A percentile compares a stretch with the other conserved stretches of the same genome.
These are phyloP conservation scores for Trichopus zeylanicus DNA, from an alignment of 116 monocot genomes.

Conservation along the genomic window DNA sequence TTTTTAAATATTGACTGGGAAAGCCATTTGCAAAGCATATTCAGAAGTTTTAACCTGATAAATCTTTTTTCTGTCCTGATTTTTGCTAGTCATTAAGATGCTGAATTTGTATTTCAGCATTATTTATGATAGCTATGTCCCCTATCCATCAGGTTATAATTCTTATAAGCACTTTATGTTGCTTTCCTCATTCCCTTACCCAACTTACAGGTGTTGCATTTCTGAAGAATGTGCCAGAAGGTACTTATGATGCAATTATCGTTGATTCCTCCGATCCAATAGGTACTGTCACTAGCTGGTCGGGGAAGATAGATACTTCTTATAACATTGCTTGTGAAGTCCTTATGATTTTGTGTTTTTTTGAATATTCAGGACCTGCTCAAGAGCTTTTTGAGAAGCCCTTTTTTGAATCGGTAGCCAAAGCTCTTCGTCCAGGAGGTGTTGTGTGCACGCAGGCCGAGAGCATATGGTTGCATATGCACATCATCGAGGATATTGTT, in stretches of 20 bases:
- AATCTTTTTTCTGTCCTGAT: too few species aligned
- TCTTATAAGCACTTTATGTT: not conserved
- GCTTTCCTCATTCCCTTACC: not conserved
- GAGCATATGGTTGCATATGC: constrained; percentile 86
- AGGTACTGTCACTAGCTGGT: constrained; percentile 15
- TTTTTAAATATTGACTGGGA: too few species aligned
- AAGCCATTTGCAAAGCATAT: too few species aligned
- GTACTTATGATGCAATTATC: constrained; percentile 68
- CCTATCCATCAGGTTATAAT: too few species aligned
- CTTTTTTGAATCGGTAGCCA: constrained; percentile 66
- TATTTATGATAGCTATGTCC: too few species aligned
- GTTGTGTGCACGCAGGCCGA: constrained; percentile 76
- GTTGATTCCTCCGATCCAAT: constrained; percentile 81
- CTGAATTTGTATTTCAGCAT: too few species aligned
- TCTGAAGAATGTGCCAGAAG: constrained; percentile 45
- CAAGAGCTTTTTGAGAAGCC: constrained; percentile 81
- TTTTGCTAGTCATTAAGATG: too few species aligned
- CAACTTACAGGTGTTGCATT: constrained; percentile 68
- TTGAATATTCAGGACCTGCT: constrained; percentile 40
- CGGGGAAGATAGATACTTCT: too few species aligned
- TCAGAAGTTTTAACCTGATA: too few species aligned
- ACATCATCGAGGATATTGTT: constrained; percentile 78
- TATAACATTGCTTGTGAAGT: not conserved
- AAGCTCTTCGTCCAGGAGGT: constrained; percentile 62
- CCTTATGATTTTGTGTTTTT: not conserved